Conservation (phyloP, 129 eudicot genomes). For the Centrapalus pauciflorus region DNA sequence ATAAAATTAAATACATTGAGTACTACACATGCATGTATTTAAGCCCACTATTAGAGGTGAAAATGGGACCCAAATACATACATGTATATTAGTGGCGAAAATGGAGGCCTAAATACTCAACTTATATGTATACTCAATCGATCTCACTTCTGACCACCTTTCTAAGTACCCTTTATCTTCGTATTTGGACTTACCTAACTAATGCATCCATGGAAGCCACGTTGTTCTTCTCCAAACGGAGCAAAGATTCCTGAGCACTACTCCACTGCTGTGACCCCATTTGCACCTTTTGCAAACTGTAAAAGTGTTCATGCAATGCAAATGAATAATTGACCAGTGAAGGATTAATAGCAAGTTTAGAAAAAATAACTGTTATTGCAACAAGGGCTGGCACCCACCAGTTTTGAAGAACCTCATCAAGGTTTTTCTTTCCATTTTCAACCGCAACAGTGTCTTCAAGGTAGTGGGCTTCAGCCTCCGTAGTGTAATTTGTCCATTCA, state of each 20-base stretch:
- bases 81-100: no score
- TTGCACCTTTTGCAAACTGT: conserved; percentile 61
- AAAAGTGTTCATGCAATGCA: not conserved
- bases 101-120: no score
- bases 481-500: conserved; percentile 47
- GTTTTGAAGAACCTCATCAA: conserved; percentile 55
- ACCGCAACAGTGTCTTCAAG: conserved; percentile 69
- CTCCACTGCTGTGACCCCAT: conserved; percentile 70
- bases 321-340: not conserved
- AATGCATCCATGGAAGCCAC: conserved; percentile 61
- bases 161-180: not conserved
- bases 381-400: conserved; percentile 36
- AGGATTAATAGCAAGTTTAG: not conserved
- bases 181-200: conserved; percentile 38
- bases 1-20: no score
- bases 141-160: no score
- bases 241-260: conserved; percentile 65
- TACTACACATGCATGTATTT: no score
- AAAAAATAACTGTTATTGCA: not conserved
- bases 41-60: no score
- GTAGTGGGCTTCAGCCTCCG: conserved; percentile 51
- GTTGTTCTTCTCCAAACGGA: conserved; percentile 59
- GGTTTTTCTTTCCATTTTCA: conserved; percentile 60
- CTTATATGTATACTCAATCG: no score
- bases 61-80: no score